Conservation (phyloP, 2,329 filamentous ascomycete genomes). For the Curvularia verruculosa region DNA sequence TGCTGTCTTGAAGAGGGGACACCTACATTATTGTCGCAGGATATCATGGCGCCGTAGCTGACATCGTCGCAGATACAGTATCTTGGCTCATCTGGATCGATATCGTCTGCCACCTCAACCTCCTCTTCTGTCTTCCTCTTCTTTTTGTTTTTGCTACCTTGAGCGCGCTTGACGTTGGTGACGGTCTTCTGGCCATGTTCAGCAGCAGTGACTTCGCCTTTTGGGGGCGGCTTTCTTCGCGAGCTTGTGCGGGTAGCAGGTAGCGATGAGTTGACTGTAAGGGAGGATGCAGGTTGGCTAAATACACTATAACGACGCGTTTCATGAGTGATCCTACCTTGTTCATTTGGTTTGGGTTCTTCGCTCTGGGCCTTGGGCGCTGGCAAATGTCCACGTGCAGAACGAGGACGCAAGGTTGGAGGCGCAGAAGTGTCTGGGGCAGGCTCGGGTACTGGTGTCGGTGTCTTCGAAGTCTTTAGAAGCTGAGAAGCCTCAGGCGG, state of each 20-base stretch:
- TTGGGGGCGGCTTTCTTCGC: constrained; percentile 73
- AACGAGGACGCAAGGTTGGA: constrained; percentile 40
- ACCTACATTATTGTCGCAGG: constrained; percentile 74
- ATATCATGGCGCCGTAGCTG: constrained; percentile 82
- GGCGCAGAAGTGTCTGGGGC: constrained; percentile 19
- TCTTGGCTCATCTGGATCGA: constrained; percentile 75
- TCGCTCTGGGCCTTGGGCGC: constrained; percentile 56
- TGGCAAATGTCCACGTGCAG: constrained; percentile 48
- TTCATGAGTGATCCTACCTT: constrained; percentile 43
- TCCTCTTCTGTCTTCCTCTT: constrained; percentile 57
- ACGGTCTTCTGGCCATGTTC: constrained; percentile 67
- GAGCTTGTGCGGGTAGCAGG: constrained; percentile 51
- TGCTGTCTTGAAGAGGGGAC: neutral
- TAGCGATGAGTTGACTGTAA: constrained; percentile 12
- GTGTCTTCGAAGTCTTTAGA: constrained; percentile 27
- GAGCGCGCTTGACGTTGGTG: constrained; percentile 73
- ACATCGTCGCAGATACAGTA: constrained; percentile 83
- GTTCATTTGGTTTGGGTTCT: constrained; percentile 52
- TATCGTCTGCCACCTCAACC: constrained; percentile 50
- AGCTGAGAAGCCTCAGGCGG: constrained; percentile 27
- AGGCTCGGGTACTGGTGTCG: constrained; percentile 25
- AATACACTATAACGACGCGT: constrained; percentile 56
- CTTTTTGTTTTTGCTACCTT: constrained; percentile 44
- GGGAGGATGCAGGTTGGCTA: constrained; percentile 43
- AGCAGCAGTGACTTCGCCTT: constrained; percentile 69